Base-by-base conservation (phyloP, 768 basidiomycete species). In the Nidularia sp. region DNA sequence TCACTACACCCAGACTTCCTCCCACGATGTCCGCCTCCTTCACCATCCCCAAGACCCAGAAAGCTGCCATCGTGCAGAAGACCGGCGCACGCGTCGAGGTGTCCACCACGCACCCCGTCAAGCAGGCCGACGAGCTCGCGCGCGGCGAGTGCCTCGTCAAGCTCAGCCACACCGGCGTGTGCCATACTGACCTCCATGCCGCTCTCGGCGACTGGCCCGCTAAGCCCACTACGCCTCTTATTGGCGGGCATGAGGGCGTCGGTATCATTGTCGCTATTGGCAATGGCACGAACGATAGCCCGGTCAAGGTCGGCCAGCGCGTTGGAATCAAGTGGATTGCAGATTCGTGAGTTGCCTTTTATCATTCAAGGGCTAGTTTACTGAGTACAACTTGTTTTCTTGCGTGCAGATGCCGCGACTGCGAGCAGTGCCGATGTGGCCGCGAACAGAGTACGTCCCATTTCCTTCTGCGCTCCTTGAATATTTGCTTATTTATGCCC, bases 261-360 rank as follows among this genome's bases (percentile, higher is more conserved):
- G 91, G 93, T 13, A 71, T 76, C 42, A 70, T 96, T 50, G 86
- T 93, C 41, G 92, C 91, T 25, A 89, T 94, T 59, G 91, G 83
- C 22, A 73, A 77, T 6, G 69, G 85, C 63, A 86, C 88, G 0
- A 56, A 66, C 18, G 50, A 73, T 45, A 82, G 79, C 8, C 80
- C 82, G 0, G 79, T 93, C 56, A 83, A 87, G 62, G 54, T 91
- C 35, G 91, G 91, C 15, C 84, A 91, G 50, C 79, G 87, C 9
- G 90, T 93, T 43, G 91, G 91, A 4, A 81, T 93, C 70, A 93
- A 93, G 65, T 88, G 85, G 86, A 70, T 88, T 10, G 86, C 87
- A 1, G 75, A 85, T 61, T 84, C 80, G 53, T 74, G 39, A 34
- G 66, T 65, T 29, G 18, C 12, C 49, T 5, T 5, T 15, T 48